These are phyloP conservation scores for Xylaria sp. DNA, from an alignment of 2,329 filamentous ascomycete species.

Conservation along the genomic window DNA sequence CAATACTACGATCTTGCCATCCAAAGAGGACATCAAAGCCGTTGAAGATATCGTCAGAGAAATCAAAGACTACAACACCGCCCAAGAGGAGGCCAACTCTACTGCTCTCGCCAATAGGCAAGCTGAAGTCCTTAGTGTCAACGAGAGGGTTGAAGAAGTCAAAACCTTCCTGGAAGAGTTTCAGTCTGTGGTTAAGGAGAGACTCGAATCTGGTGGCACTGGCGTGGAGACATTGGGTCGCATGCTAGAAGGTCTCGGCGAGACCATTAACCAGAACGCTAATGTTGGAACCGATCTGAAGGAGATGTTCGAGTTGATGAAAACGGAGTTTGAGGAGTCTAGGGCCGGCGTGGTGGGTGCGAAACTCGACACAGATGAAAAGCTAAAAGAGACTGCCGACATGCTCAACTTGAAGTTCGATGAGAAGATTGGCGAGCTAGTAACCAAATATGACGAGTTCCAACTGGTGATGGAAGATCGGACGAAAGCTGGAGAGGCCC, in stretches of 20 bases:
- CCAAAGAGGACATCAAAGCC: constrained; percentile 75
- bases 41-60: constrained; percentile 78
- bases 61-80: constrained; percentile 74
- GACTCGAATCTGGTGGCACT: constrained; percentile 78
- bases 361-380: constrained; percentile 86
- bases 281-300: constrained; percentile 71
- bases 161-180: constrained; percentile 82
- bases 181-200: constrained; percentile 78
- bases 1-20: constrained; percentile 65
- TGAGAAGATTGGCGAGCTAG: constrained; percentile 77
- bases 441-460: constrained; percentile 89
- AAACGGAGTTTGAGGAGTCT: constrained; percentile 87
- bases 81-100: constrained; percentile 77
- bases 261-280: constrained; percentile 69
- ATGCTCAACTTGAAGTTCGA: constrained; percentile 67
- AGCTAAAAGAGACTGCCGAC: constrained; percentile 70
- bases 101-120: constrained; percentile 87
- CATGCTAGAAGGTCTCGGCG: constrained; percentile 73
- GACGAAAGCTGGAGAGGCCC: constrained; percentile 77
- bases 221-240: constrained; percentile 80
- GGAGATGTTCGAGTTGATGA: constrained; percentile 79
- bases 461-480: constrained; percentile 79
- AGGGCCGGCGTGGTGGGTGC: constrained; percentile 81
- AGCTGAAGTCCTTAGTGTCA: constrained; percentile 81
- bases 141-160: constrained; percentile 82